Evolutionary conservation across 805 yeast species (phyloP).

Genomic region (Nakazawaea wyomingensis): DNA sequence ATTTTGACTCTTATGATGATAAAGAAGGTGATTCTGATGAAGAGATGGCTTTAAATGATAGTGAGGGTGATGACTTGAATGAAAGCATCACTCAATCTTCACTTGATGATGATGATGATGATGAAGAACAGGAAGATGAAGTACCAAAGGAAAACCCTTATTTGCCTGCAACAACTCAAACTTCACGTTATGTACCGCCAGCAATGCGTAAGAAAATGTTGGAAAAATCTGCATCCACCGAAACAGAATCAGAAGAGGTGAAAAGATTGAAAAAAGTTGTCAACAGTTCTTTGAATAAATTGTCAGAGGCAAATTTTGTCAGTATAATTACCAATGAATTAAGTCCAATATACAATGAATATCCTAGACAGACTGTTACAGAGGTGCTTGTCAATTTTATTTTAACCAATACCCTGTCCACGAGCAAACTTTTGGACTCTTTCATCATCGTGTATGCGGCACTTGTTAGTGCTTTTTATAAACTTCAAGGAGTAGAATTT

Average conservation of each 20-base stretch:
- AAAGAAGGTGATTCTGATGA: conserved; percentile 18
- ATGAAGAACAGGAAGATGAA: conserved; percentile 17
- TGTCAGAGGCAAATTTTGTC: conserved; percentile 82
- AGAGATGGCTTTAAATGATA: not conserved
- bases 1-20: no score
- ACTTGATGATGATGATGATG: conserved; percentile 18
- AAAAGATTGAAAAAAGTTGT: conserved; percentile 52
- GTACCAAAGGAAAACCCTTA: conserved; percentile 66
- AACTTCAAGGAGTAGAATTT: conserved; percentile 78
- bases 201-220: conserved; percentile 58
- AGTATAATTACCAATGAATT: conserved; percentile 61
- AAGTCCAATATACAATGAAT: conserved; percentile 51
- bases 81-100: not conserved
- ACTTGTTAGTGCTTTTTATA: conserved; percentile 66
- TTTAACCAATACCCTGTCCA: conserved; percentile 57
- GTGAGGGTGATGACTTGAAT: conserved; percentile 11
- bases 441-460: conserved; percentile 79
- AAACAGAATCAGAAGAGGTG: conserved; percentile 38
- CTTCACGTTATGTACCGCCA: conserved; percentile 73
- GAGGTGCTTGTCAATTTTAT: conserved; percentile 60
- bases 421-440: conserved; percentile 67
- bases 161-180: conserved; percentile 46
- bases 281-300: conserved; percentile 79
- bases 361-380: conserved; percentile 79
- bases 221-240: conserved; percentile 21